Evolutionary conservation across 345 rosid species (phyloP).

Genomic region (Gossypium stocksii): DNA sequence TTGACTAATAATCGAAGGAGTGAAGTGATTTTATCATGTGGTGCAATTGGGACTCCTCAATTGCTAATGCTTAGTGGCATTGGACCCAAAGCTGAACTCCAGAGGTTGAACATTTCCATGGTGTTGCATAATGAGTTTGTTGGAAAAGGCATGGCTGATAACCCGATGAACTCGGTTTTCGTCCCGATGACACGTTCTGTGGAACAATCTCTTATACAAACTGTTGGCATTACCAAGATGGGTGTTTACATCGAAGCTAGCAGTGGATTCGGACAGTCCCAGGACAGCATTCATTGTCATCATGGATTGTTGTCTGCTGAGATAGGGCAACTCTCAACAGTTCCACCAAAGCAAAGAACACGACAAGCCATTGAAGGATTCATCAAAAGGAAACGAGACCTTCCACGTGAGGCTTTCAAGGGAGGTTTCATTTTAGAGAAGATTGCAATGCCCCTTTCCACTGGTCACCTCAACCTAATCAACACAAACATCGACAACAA

Average conservation of each 20-base stretch:
- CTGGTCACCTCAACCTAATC: conserved; percentile 61
- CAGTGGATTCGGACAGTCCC: conserved; percentile 80
- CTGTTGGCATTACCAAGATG: conserved; percentile 83
- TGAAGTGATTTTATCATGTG: conserved; percentile 75
- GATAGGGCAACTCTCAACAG: conserved; percentile 77
- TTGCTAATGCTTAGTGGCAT: conserved; percentile 83
- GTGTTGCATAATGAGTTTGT: conserved; percentile 61
- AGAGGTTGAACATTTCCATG: conserved; percentile 54
- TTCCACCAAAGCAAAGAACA: conserved; percentile 67
- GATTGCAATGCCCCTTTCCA: conserved; percentile 61
- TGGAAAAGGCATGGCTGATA: conserved; percentile 90
- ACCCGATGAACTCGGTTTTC: conserved; percentile 86
- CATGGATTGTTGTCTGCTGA: conserved; percentile 81
- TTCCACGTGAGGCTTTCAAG: conserved; percentile 72
- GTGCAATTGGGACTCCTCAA: conserved; percentile 93
- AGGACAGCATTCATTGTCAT: conserved; percentile 67
- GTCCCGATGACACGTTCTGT: conserved; percentile 61
- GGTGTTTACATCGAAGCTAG: conserved; percentile 96
- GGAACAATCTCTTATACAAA: conserved; percentile 72
- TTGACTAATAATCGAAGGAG: conserved; percentile 46
- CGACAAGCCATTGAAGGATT: conserved; percentile 55
- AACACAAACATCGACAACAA: conserved; percentile 72
- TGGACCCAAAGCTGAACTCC: conserved; percentile 70
- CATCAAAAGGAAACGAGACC: conserved; percentile 42
- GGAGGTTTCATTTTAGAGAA: conserved; percentile 97